These are phyloP conservation scores for Balansia obtecta DNA, from an alignment of 2,329 filamentous ascomycete species.

Conservation along the genomic window DNA sequence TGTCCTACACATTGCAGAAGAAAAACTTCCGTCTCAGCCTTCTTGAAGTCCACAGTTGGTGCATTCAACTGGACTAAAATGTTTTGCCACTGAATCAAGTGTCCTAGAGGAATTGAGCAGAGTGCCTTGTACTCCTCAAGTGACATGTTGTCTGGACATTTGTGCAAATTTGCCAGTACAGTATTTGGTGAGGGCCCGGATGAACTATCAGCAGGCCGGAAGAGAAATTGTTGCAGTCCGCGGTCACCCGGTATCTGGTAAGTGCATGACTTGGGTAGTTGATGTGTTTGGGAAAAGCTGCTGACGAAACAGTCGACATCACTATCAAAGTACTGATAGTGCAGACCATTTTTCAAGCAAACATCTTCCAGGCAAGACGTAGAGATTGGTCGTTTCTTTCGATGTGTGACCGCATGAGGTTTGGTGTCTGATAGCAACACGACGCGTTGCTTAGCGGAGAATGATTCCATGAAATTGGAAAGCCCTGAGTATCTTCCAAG, in stretches of 20 bases:
- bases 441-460: not conserved
- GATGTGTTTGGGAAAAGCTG: not conserved
- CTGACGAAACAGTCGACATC: not conserved
- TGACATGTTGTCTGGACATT: constrained; percentile 34
- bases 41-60: constrained; percentile 14
- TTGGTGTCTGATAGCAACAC: constrained; percentile 12
- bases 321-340: constrained; percentile 11
- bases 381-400: not conserved
- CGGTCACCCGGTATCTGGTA: constrained; percentile 8
- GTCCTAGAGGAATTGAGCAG: constrained; percentile 8
- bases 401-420: constrained; percentile 9
- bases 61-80: constrained; percentile 12
- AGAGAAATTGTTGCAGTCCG: constrained; percentile 9
- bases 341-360: constrained; percentile 13
- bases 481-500: constrained; percentile 8
- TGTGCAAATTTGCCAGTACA: constrained; percentile 34
- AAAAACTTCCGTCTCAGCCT: constrained; percentile 8
- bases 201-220: constrained; percentile 1
- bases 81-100: constrained; percentile 11
- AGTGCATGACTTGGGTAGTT: constrained; percentile 7
- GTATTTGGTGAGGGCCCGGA: constrained; percentile 29
- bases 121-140: constrained; percentile 39
- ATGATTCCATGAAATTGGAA: not conserved
- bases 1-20: constrained; percentile 13
- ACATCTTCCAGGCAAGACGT: constrained; percentile 7